Percentiles rank a stretch among this genome's conserved stretches.
These are phyloP conservation scores for Coemansia sp. DNA, from an alignment of 192 early-diverging fungal species.

Conservation along the genomic window DNA sequence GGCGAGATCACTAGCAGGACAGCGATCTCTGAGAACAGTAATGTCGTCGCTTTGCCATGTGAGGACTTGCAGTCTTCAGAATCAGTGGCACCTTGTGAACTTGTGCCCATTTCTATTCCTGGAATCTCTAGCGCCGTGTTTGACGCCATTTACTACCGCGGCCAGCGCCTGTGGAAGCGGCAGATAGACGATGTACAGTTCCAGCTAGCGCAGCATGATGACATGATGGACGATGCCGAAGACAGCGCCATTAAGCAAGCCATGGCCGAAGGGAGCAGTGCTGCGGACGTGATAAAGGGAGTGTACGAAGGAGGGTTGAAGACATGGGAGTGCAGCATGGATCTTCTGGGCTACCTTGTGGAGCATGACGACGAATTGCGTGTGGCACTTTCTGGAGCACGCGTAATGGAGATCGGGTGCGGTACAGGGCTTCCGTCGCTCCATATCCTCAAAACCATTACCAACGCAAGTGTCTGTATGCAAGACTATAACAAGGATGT, in stretches of 20 bases:
- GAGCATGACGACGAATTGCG: constrained; percentile 30
- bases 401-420: constrained; percentile 76
- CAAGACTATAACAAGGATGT: constrained; percentile 96
- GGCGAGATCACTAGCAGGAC: constrained; percentile 9
- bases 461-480: constrained; percentile 67
- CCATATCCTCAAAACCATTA: constrained; percentile 62
- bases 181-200: constrained; percentile 81
- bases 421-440: constrained; percentile 87
- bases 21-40: not conserved
- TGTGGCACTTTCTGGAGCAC: not conserved
- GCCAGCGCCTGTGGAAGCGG: constrained; percentile 63
- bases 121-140: constrained; percentile 38
- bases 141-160: constrained; percentile 40
- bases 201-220: constrained; percentile 76
- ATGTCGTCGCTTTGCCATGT: not conserved
- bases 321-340: constrained; percentile 95
- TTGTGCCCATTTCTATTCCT: constrained; percentile 33
- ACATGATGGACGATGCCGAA: constrained; percentile 53
- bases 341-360: constrained; percentile 75
- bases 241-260: constrained; percentile 33
- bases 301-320: constrained; percentile 96
- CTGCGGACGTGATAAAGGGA: constrained; percentile 79
- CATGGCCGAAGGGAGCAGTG: constrained; percentile 32
- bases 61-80: not conserved
- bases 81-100: constrained; percentile 20